Conservation (phyloP, 2,329 filamentous ascomycete genomes). For the Thelonectria olida region DNA sequence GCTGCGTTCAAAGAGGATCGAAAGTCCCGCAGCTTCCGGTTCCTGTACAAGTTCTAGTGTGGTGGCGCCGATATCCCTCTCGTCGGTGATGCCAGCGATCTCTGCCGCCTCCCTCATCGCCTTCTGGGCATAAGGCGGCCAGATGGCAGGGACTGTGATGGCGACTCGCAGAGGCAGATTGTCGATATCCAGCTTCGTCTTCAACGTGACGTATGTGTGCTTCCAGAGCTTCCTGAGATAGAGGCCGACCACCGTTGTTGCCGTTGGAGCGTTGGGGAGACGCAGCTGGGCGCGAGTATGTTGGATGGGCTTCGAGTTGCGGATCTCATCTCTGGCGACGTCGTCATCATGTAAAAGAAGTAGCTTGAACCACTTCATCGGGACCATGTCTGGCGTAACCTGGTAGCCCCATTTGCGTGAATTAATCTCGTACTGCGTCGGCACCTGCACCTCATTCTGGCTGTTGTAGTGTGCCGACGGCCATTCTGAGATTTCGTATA, state of each 20-base stretch:
- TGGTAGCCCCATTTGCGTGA: slow-evolving; percentile 22
- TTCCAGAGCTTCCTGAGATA: slow-evolving; percentile 20
- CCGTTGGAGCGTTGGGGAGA: not conserved
- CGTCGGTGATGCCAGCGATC: slow-evolving; percentile 2
- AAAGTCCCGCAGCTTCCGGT: slow-evolving; percentile 13
- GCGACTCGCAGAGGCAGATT: slow-evolving; percentile 13
- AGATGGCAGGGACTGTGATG: slow-evolving; percentile 18
- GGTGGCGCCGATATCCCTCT: slow-evolving; percentile 6
- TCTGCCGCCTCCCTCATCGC: slow-evolving; percentile 16
- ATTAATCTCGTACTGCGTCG: slow-evolving; percentile 10
- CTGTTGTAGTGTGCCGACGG: not conserved
- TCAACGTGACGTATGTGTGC: slow-evolving; percentile 8
- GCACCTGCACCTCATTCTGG: slow-evolving; percentile 9
- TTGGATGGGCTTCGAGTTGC: not conserved
- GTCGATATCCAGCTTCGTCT: slow-evolving; percentile 6
- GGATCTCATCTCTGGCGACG: slow-evolving; percentile 12
- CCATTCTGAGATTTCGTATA: slow-evolving; percentile 16
- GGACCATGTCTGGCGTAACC: slow-evolving; percentile 15
- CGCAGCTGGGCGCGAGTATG: not conserved
- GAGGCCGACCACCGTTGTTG: not conserved
- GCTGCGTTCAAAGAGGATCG: slow-evolving; percentile 1
- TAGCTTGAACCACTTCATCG: slow-evolving; percentile 26
- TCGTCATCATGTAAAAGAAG: slow-evolving; percentile 11
- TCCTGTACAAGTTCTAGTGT: slow-evolving; percentile 13
- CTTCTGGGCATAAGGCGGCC: slow-evolving; percentile 9